Evolutionary conservation across 2,329 filamentous ascomycete species (phyloP).

Genomic region (Cladosporium austrohemisphaericum): DNA sequence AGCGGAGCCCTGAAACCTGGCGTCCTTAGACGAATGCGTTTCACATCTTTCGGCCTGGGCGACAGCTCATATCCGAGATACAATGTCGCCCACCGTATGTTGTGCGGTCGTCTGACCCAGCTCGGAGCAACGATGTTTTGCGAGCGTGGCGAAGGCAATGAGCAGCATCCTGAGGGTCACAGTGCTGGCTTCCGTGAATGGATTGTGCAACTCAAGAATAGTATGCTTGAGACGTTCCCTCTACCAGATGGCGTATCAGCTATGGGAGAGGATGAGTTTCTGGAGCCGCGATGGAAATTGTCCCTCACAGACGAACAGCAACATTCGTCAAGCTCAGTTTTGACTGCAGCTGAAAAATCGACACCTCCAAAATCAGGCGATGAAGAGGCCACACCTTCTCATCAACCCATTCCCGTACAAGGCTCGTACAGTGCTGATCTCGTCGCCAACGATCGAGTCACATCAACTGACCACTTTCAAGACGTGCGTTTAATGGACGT

Average conservation of each 20-base stretch:
- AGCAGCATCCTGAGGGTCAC: constrained; percentile 88
- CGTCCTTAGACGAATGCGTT: constrained; percentile 65
- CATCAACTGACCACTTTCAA: constrained; percentile 78
- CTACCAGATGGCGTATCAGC: constrained; percentile 63
- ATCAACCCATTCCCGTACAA: constrained; percentile 56
- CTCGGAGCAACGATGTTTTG: constrained; percentile 76
- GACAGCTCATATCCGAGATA: constrained; percentile 93
- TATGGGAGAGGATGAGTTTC: constrained; percentile 68
- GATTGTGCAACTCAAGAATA: constrained; percentile 57
- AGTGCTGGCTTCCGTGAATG: constrained; percentile 35
- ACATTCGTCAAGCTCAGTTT: background rate
- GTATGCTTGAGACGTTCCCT: constrained; percentile 65
- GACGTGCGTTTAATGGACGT: constrained; percentile 82
- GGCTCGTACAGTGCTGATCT: constrained; percentile 57
- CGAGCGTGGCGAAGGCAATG: constrained; percentile 80
- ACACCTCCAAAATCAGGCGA: background rate
- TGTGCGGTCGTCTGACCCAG: constrained; percentile 78
- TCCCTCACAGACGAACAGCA: background rate
- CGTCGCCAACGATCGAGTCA: constrained; percentile 66
- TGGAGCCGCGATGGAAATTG: constrained; percentile 71
- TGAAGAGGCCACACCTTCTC: constrained; percentile 29
- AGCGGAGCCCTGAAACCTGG: constrained; percentile 70
- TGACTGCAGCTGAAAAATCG: background rate
- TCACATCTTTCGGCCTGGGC: constrained; percentile 85
- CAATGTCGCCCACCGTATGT: constrained; percentile 87